Percentiles rank a stretch among this genome's conserved stretches.
phyloP scores from a whole-genome alignment of 768 basidiomycete genomes.

The Collybiopsis luxurians region DNA sequence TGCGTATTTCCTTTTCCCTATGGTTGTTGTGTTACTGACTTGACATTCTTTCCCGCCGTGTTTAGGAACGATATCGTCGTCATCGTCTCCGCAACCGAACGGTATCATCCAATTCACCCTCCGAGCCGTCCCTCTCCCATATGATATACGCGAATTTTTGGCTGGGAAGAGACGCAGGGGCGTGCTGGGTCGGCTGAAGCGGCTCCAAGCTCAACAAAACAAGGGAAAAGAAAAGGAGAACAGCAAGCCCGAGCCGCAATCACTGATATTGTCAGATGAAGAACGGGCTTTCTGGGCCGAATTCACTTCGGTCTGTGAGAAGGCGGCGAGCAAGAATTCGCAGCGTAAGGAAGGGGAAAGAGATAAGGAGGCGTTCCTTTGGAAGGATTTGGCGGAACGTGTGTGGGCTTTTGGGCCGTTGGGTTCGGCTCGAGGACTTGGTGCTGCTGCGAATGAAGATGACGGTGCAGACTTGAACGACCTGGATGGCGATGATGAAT shows the following conservation, averaged over 20 bases:
- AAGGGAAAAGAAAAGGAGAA: background rate
- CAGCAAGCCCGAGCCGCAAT: too few relatives aligned
- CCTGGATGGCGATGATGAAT: background rate
- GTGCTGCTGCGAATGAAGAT: too few relatives aligned
- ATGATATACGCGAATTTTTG: background rate
- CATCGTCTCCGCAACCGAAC: constrained; percentile 51
- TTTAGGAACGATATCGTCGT: constrained; percentile 76
- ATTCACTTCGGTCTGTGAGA: background rate
- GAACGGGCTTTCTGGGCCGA: background rate
- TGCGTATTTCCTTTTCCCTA: background rate
- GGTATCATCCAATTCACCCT: constrained; percentile 74
- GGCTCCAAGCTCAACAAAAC: background rate
- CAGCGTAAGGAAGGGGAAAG: background rate
- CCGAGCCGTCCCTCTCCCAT: constrained; percentile 67
- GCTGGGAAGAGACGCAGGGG: background rate
- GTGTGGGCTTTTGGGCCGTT: constrained; percentile 91
- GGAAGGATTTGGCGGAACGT: constrained; percentile 65
- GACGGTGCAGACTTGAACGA: too few relatives aligned
- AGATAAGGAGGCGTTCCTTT: constrained; percentile 25
- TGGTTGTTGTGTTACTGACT: background rate
- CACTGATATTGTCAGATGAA: background rate
- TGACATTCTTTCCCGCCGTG: constrained; percentile 42
- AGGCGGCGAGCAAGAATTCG: background rate
- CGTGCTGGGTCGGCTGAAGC: background rate
- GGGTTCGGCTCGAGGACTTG: background rate